Base-by-base conservation (phyloP, 2,329 filamentous ascomycete genomes). In the Fusarium xylarioides region DNA sequence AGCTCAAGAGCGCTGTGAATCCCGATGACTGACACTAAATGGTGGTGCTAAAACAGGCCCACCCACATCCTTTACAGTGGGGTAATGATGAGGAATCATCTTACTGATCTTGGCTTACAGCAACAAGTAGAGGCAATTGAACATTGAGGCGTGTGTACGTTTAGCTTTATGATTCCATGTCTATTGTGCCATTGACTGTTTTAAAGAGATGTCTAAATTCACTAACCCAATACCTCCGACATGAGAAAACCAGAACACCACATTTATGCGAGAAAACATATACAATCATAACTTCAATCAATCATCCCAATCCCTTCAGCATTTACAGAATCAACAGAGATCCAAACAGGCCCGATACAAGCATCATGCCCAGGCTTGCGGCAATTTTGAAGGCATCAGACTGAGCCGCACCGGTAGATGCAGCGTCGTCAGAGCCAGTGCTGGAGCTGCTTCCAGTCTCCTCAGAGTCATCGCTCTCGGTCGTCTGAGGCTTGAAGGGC, bases 341-440 rank as follows among this genome's bases (percentile, higher is more conserved):
- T 40, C 74, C 74, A 40, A 79, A 15, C 4, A 66, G 42, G 19
- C 72, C 73, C 4, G 76, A 58, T 6, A 70, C 52, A 11, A 77
- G 14, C 4, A 68, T 50, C 35, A 73, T 59, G 7, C 55, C 49
- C 19, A 59, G 15, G 3, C 68, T 63, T 14, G 69, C 74, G 14
- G 40, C 30, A 21, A 71, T 35, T n/a, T 30, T 67, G 15, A 71
- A 43, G 4, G 43, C 66, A 52, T 62, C 28, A 2, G 74, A 73
- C 9, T 58, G 62, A 12, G 59, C 63, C 12, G 63, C 21, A 30
- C 59, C 63, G 3, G 53, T 35, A 14, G 65, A 68, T 4, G 56
- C 57, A 0, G 60, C 26, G 9, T 18, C 46, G 4, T 44, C 26
- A 3, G 71, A 68, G 28, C 50, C n/a, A 1, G 58, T n/a, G 23